Base-by-base conservation (phyloP, 495 filamentous ascomycete genomes). In the Parathielavia appendiculata region DNA sequence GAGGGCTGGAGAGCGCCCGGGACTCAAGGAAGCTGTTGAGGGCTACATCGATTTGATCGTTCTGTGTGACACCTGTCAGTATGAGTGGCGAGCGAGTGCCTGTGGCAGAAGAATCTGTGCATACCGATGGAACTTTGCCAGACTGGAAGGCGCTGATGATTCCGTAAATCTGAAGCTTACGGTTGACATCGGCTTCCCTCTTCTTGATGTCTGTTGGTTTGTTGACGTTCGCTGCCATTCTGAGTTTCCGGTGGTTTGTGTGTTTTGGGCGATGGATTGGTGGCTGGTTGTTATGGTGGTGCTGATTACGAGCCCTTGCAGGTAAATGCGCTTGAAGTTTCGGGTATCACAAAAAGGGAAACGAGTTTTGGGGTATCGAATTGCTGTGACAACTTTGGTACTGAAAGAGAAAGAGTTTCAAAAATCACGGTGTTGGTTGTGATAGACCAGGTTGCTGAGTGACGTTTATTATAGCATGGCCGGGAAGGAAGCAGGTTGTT, bases 31-130 rank as follows among this genome's bases (percentile, higher is more conserved):
- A 87, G 63, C 84, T 91, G 77, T 95, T 96, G 66, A 98, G 73
- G 22, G 92, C 91, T 16, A 95, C 80, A 76, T 97, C 93, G 71
- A 96, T 95, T 77, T 98, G 93, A 60, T 91, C 88, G 74, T 98
- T 98, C 76, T 79, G 50, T 19, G 50, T 19, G 80, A 62, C 58
- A 4, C 17, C 16, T n/a, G 58, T 70, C 32, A 67, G 68, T 51
- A n/a, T 51, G 16, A 30, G 36, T 16, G 46, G 17, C 6, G 35
- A 1, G 14, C 20, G 3, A 0, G 1, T 14, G 6, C 0, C 16
- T 3, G 23, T 2, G 32, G 20, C 1, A 22, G 50, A 8, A 48
- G 36, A 40, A 14, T 45, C n/a, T 23, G 26, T 41, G 76, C 88
- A 73, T 79, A 95, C 90, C 62, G 92, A 95, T 59, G 92, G 92